Evolutionary conservation across 176 grass and related monocot species (phyloP), one percentile per base, ranked within the genome.

Genomic region (Oryza brachyantha): DNA sequence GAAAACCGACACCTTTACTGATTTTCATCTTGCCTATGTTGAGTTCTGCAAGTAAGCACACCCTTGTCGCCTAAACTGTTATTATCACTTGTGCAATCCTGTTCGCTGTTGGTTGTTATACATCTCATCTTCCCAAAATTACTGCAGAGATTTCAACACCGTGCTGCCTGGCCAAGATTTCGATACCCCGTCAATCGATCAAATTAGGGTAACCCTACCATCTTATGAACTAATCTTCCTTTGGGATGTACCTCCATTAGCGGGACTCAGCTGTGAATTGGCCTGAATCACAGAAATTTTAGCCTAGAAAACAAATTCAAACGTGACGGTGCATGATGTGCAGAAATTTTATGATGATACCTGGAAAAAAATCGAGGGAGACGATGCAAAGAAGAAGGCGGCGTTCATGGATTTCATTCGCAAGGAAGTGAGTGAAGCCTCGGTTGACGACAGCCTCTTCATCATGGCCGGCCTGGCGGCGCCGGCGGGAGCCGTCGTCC

Each of bases 121-220:
- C 0, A 25, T 62, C 58, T 38, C 69, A 41, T 82, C 7, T 67
- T 73, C 60, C 6, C 22, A n/a, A 57, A 46, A 74, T 63, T 26
- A 0, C 29, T 88, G 57, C 81, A 98, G 92, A 29, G 70, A 86
- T 65, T 68, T 94, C 17, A 97, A 97, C 73, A 69, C 61, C 11
- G 2, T 85, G 13, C 27, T 94, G 80, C 95, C 95, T 1, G 95
- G 95, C 27, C 91, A 90, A 70, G 87, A 98, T 90, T 98, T 76
- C 8, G 8, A 52, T 31, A 72, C 81, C 35, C 79, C 87, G 61
- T 0, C 35, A 36, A n/a, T 0, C 1, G 5, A 21, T 0, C 5
- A 14, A 0, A 39, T 94, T n/a, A 0, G 60, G 95, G 95, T 92
- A 86, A 88, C 24, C 24, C 10, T 55, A 39, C 46, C 21, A 8